Percentiles rank a stretch among this genome's conserved stretches.
These are phyloP conservation scores for Plasmodium malariae DNA, from an alignment of 169 alveolate species.

Conservation along the genomic window DNA sequence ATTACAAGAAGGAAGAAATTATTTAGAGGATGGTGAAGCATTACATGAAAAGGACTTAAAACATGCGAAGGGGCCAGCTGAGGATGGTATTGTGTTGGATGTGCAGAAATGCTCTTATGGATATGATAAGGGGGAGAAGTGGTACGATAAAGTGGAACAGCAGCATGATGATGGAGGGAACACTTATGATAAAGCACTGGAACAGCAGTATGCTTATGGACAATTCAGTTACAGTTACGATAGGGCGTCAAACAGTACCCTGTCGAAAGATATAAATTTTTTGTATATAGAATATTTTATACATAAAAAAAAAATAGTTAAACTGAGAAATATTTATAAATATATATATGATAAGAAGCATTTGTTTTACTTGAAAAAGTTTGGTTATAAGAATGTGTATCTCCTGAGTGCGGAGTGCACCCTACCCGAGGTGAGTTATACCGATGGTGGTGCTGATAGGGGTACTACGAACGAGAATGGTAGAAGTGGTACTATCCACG, in stretches of 20 bases:
- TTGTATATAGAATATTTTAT: conserved; percentile 55
- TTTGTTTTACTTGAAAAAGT: conserved; percentile 11
- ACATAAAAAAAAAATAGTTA: conserved; percentile 3
- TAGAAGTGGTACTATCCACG: not conserved
- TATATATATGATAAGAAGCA: conserved; percentile 21
- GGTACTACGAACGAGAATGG: not conserved
- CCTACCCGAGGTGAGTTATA: not conserved
- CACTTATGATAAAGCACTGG: not conserved
- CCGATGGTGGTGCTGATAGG: not conserved
- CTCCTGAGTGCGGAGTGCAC: conserved; percentile 10
- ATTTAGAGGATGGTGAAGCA: not conserved
- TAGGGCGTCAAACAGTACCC: not conserved
- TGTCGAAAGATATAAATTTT: conserved; percentile 10
- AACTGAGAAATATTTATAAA: conserved; percentile 11
- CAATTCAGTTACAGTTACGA: not conserved
- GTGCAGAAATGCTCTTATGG: no score
- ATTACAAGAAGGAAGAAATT: not conserved
- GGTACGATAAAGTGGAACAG: no score
- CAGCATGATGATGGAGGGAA: not conserved
- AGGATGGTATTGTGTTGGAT: no score
- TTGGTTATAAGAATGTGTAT: conserved; percentile 18
- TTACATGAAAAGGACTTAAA: no score
- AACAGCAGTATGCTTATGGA: no score
- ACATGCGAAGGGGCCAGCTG: no score
- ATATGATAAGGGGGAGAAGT: no score